phyloP scores from a whole-genome alignment of 345 rosid genomes.

The Rhodamnia argentea region DNA sequence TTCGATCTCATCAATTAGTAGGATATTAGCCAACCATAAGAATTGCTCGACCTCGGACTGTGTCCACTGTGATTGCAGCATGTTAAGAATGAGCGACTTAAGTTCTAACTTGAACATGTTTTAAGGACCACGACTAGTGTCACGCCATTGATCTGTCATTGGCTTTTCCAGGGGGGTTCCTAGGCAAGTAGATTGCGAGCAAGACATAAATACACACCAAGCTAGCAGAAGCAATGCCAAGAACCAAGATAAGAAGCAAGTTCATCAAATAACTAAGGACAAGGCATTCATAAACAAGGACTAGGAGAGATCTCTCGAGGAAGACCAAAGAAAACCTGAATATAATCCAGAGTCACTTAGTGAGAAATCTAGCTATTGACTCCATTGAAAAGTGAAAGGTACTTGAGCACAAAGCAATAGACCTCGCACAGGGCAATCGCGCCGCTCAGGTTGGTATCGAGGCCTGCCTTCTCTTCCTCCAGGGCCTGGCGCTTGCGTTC shows the following conservation, averaged over 20 bases:
- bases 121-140: neutral
- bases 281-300: neutral
- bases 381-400: neutral
- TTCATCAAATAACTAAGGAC: neutral
- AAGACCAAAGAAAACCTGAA: neutral
- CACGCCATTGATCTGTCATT: neutral
- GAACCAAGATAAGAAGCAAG: neutral
- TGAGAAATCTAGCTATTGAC: neutral
- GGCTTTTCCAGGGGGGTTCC: neutral
- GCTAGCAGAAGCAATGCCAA: neutral
- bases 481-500: neutral
- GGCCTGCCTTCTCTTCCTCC: neutral
- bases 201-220: neutral
- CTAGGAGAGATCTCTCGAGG: neutral
- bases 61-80: neutral
- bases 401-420: neutral
- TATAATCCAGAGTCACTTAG: neutral
- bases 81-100: neutral
- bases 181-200: neutral
- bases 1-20: neutral
- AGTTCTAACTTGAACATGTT: neutral
- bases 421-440: neutral
- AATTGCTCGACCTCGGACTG: neutral
- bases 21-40: neutral
- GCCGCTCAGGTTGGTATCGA: neutral